Base-by-base conservation (phyloP, 768 basidiomycete genomes). In the Mycena maculata region DNA sequence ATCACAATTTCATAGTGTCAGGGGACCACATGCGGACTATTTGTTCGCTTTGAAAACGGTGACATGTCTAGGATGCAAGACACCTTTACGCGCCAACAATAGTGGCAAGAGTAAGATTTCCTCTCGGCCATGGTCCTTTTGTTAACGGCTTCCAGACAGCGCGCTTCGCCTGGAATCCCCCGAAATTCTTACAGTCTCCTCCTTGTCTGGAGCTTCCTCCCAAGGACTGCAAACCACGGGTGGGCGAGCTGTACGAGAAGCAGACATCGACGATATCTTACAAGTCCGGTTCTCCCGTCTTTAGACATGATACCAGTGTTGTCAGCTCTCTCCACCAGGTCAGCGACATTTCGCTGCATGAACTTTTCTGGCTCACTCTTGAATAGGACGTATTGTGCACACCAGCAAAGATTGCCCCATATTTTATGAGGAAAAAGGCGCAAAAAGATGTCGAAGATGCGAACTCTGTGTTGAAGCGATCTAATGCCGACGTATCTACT, bases 221-320 rank as follows among this genome's bases (percentile, higher is more conserved):
- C 79, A 91, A 93, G 62, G 98, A 98, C 76, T 99, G 98, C 75
- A 86, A 90, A 48, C 89, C 93, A 2, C 86, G 88, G 60, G 86
- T 97, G 15, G 90, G 92, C 20, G 98, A 98, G 73, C 79, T 99
- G 49, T 98, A 98, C 75, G 92, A 95, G 74, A 98, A 96, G 76
- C 97, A 98, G 76, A 87, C 93, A 41, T 73, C 84, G 7, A 81
- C 82, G 8, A 88, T 93, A 0, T 96, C 96, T 82, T 91, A 48
- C 95, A 99, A 83, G 91, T 96, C 9, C 90, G 93, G 50, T 99
- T 98, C 77, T 93, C 97, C 22, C 88, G 96, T 53, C 78, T 99
- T 25, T 99, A 98, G 98, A 99, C 98, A 1, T 96, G 99, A 75
- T 99, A 98, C 73, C 98, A 99, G 75, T 87, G 98, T 27, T 99